A percentile compares a stretch with the other conserved stretches of the same genome.
phyloP scores from a whole-genome alignment of 2,329 filamentous ascomycete genomes.

The Arthroderma uncinatum region DNA sequence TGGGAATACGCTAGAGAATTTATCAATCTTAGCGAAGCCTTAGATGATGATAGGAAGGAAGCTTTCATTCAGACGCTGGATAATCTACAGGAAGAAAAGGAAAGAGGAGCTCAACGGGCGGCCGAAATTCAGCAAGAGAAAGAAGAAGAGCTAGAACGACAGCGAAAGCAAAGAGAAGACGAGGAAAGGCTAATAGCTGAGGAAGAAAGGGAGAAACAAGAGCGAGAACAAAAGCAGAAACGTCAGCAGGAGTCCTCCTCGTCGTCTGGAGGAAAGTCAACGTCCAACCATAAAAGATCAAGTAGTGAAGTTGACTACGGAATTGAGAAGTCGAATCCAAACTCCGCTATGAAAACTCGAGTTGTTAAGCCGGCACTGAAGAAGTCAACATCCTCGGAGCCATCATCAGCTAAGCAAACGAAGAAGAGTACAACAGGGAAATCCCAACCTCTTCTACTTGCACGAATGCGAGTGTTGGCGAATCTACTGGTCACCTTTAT shows the following conservation, averaged over 20 bases:
- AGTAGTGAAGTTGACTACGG: conserved; percentile 59
- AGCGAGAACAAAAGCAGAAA: conserved; percentile 19
- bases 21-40: conserved; percentile 69
- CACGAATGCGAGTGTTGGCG: conserved; percentile 36
- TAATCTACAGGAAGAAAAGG: conserved; percentile 71
- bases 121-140: conserved; percentile 52
- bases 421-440: conserved; percentile 28
- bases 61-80: conserved; percentile 79
- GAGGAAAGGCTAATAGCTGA: conserved; percentile 25
- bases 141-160: conserved; percentile 43
- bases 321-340: conserved; percentile 46
- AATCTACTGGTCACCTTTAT: conserved; percentile 40
- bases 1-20: conserved; percentile 95
- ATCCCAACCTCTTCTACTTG: conserved; percentile 21
- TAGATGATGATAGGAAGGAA: conserved; percentile 86
- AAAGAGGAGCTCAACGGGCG: conserved; percentile 55
- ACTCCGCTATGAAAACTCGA: conserved; percentile 23
- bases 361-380: conserved; percentile 22
- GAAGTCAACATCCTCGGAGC: conserved; percentile 19
- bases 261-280: conserved; percentile 10
- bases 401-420: conserved; percentile 25
- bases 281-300: conserved; percentile 39
- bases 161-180: conserved; percentile 41
- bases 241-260: conserved; percentile 19
- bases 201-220: conserved; percentile 22